Evolutionary conservation across 2,329 filamentous ascomycete species (phyloP).

Genomic region (Endocalyx cinctus): DNA sequence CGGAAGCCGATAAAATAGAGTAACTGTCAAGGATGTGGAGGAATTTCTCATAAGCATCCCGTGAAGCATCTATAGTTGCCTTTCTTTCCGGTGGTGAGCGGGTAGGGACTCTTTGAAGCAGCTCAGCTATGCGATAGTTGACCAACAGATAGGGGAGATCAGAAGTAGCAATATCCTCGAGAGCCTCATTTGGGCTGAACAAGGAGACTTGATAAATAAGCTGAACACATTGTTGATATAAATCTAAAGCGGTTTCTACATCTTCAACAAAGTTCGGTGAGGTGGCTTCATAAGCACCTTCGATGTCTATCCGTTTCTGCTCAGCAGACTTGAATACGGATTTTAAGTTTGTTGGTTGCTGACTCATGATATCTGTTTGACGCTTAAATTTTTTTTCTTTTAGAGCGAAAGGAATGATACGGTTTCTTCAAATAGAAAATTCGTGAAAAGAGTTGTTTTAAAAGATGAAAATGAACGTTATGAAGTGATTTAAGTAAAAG

Average conservation of each 20-base stretch:
- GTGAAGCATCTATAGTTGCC: conserved; percentile 55
- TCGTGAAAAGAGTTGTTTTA: no score
- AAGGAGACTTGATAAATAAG: conserved; percentile 68
- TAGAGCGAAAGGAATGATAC: no score
- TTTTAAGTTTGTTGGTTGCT: conserved; percentile 46
- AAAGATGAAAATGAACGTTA: no score
- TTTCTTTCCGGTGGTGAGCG: conserved; percentile 53
- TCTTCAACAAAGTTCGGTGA: conserved; percentile 63
- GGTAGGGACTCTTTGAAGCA: conserved; percentile 63
- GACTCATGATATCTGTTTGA: conserved; percentile 23
- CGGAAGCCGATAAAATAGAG: conserved; percentile 58
- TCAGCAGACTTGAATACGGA: conserved; percentile 48
- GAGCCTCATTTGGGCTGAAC: conserved; percentile 84
- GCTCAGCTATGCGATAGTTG: conserved; percentile 73
- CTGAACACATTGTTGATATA: conserved; percentile 68
- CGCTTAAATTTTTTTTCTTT: no score
- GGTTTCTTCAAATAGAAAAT: no score
- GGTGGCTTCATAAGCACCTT: conserved; percentile 60
- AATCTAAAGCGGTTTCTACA: conserved; percentile 60
- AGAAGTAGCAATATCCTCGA: conserved; percentile 82
- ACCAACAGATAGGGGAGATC: conserved; percentile 82
- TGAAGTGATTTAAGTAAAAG: no score
- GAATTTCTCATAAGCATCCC: conserved; percentile 72
- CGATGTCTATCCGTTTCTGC: conserved; percentile 50
- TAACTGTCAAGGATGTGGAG: conserved; percentile 75